Base-by-base conservation (phyloP, 768 basidiomycete species). In the Fomitopsis serialis region DNA sequence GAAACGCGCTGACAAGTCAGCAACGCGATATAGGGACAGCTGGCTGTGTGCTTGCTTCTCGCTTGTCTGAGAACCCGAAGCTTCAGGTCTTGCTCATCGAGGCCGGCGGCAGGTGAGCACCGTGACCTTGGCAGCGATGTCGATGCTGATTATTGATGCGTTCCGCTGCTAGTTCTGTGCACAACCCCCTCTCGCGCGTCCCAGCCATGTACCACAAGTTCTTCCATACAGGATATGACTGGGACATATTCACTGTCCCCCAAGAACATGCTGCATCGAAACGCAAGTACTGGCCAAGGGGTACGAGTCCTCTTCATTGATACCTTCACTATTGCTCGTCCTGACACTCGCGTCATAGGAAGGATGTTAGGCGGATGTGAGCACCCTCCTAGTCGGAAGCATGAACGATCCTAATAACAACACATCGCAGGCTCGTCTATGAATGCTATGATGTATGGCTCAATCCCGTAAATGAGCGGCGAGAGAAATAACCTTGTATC, bases 311-410 rank as follows among this genome's bases (percentile, higher is more conserved):
- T 11, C 29, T 6, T 11, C 11, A 32, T 11, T 11, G 5, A 6
- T 32, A 32, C 29, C 29, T 6, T 11, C 11, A 32, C 29, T 11
- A 6, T 32, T 32, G 29, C 11, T 32, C 29, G 29, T 6, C 29
- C 29, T 32, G 29, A 5, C 29, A 32, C 11, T 32, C 5, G 29
- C 29, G n/a, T 32, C 5, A 32, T 32, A 70, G 87, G 70, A 1
- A 87, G 81, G 61, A 71, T 89, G 63, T 75, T 90, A 6, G 87
- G 87, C 19, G 87, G 87, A 63, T 89, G 87, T 84, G 61, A 66
- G 82, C 12, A 7, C 29, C 5, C 29, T 32, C 11, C 29, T 11
- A 32, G 6, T 32, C n/a, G n/a, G n/a, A 32, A 6, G 11, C 29
- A 5, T 32, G 29, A 5, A 32, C 29, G 29, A 6, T 32, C 11